Percentiles rank a stretch among this genome's conserved stretches.
phyloP scores from a whole-genome alignment of 148 eudicot species.

The Chenopodium album region DNA sequence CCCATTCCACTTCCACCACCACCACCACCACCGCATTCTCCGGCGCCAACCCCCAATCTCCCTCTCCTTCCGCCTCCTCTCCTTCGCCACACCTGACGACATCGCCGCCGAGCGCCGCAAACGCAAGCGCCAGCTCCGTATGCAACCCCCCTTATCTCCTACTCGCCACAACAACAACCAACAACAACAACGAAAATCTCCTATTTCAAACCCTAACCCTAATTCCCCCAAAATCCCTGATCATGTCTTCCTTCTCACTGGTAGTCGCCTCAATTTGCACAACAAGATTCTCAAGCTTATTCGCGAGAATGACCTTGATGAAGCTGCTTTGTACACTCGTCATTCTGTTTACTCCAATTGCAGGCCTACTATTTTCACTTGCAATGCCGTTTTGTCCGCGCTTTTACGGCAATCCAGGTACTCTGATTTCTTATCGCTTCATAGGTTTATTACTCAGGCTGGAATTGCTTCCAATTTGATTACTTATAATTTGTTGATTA shows the following conservation, averaged over 20 bases:
- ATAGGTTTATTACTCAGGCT: constrained; percentile 86
- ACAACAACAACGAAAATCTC: constrained; percentile 14
- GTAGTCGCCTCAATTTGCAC: constrained; percentile 76
- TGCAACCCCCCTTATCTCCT: constrained; percentile 68
- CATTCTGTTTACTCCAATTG: constrained; percentile 91
- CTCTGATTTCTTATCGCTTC: constrained; percentile 75
- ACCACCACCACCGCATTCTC: constrained; percentile 26
- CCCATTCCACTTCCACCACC: constrained; percentile 38
- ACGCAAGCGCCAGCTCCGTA: constrained; percentile 80
- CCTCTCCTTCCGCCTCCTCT: constrained; percentile 49
- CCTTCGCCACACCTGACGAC: constrained; percentile 73
- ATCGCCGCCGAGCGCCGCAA: constrained; percentile 84
- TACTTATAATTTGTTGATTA: constrained; percentile 68
- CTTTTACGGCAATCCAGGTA: constrained; percentile 61
- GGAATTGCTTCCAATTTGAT: constrained; percentile 71
- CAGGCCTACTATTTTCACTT: constrained; percentile 83
- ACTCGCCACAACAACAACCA: constrained; percentile 44
- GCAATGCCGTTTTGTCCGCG: constrained; percentile 78
- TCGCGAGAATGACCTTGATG: constrained; percentile 80
- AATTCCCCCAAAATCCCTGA: constrained; percentile 81
- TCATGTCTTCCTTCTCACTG: constrained; percentile 55
- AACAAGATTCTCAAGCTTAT: constrained; percentile 71
- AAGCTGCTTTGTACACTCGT: constrained; percentile 79
- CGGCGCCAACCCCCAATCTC: background rate
- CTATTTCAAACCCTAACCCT: constrained; percentile 42